These are phyloP conservation scores for Hyparrhenia diplandra DNA, from an alignment of 176 grass and related monocot species.

Conservation along the genomic window DNA sequence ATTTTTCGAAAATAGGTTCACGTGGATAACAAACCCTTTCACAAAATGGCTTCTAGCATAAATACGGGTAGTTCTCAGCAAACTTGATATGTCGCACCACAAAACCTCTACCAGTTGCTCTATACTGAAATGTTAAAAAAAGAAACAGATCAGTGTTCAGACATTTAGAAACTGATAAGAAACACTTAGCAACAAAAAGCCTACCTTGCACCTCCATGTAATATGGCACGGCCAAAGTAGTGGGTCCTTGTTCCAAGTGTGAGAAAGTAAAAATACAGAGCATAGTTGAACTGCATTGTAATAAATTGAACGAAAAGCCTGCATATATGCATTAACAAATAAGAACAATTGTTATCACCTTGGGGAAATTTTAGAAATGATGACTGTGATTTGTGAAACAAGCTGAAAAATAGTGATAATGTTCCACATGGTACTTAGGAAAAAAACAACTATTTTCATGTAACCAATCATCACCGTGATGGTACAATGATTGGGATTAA, in stretches of 20 bases:
- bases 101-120: slow-evolving; percentile 85
- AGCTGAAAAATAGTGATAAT: slow-evolving; percentile 13
- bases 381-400: not conserved
- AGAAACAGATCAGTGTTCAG: not conserved
- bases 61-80: slow-evolving; percentile 89
- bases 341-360: not conserved
- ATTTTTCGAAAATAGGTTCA: not conserved
- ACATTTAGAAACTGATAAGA: not conserved
- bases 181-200: not conserved
- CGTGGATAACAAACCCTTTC: slow-evolving; percentile 69
- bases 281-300: slow-evolving; percentile 92
- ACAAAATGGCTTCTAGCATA: slow-evolving; percentile 96
- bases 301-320: slow-evolving; percentile 88
- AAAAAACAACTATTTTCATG: not conserved
- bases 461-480: not conserved
- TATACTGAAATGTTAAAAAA: slow-evolving; percentile 52
- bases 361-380: slow-evolving; percentile 3
- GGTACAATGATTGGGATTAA: not conserved
- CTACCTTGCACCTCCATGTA: slow-evolving; percentile 91
- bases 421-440: not conserved
- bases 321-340: slow-evolving; percentile 23
- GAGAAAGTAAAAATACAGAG: slow-evolving; percentile 97
- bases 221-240: slow-evolving; percentile 87
- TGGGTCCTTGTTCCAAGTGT: slow-evolving; percentile 91
- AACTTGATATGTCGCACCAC: slow-evolving; percentile 88